Evolutionary conservation across 306 rosid species (phyloP), one percentile per base, ranked within the genome.

Genomic region (Pachyrhizus erosus): DNA sequence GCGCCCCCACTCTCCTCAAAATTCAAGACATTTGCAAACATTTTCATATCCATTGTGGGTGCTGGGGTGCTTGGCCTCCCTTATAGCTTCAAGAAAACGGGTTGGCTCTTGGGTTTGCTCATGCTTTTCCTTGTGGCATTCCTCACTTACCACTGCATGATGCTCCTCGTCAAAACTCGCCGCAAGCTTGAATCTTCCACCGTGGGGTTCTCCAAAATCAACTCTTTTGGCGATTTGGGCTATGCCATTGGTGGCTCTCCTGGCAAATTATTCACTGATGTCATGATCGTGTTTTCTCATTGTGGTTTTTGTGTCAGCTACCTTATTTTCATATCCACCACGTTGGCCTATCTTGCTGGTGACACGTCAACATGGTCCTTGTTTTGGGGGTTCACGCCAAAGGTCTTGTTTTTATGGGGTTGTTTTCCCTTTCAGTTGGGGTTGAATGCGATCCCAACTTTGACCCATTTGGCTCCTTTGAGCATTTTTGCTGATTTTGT

Each of bases 391-490:
- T 64, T 90, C 3, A 17, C 89, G 27, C 89, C 97, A 0, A 90
- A 90, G 48, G 67, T 78, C 1, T 78, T 86, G 29, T 90, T 84
- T 33, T 80, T 89, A 3, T 92, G 93, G 94, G 84, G 80, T 8
- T 92, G 97, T 37, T 86, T 92, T 5, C 97, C 97, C 0, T 90
- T 92, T 69, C 97, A 92, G 55, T 17, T 92, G 21, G 91, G 92
- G 5, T 67, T 92, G 80, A 92, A 88, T 88, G 84, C 97, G 26
- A 85, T 92, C 65, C 89, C 91, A 3, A 85, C 89, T 10, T 49
- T 92, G 71, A 92, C 97, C 70, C 97, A 83, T 86, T 84, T 92
- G 73, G 93, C 97, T 64, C 97, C 94, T 73, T 62, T 92, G 76
- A 90, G 97, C 61, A 87, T 90, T 20, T 77, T 92, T n/a, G 97